Evolutionary conservation across 2,329 filamentous ascomycete species (phyloP).

Genomic region (Fusarium sp.): DNA sequence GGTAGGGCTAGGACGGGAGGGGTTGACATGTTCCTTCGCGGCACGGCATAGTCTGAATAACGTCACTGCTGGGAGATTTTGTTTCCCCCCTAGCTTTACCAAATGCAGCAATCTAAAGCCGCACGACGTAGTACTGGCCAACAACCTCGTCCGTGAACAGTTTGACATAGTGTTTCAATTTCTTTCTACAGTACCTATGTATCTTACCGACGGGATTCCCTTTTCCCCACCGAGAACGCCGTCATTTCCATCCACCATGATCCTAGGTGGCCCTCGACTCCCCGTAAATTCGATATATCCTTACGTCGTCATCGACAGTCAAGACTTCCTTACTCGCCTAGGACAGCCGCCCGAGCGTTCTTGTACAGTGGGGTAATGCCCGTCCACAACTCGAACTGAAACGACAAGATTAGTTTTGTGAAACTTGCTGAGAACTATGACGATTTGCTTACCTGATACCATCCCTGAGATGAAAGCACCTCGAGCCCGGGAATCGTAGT

Average conservation of each 20-base stretch:
- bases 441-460: conserved; percentile 75
- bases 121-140: conserved; percentile 4
- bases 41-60: conserved; percentile 24
- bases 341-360: conserved; percentile 72
- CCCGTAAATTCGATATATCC: not conserved
- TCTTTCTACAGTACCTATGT: not conserved
- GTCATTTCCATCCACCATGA: conserved; percentile 2
- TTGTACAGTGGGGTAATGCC: conserved; percentile 79
- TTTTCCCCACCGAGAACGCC: conserved; percentile 23
- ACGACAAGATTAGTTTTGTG: conserved; percentile 32
- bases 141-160: not conserved
- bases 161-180: conserved; percentile 7
- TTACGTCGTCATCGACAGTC: not conserved
- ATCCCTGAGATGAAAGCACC: conserved; percentile 88
- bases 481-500: conserved; percentile 86
- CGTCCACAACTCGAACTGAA: conserved; percentile 84
- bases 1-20: not conserved
- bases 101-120: conserved; percentile 12
- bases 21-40: conserved; percentile 7
- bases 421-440: not conserved
- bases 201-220: conserved; percentile 2
- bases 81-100: conserved; percentile 18
- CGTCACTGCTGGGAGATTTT: conserved; percentile 22
- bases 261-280: not conserved
- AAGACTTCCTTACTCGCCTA: conserved; percentile 50